These are phyloP conservation scores for Pterocarpus macrocarpus DNA, from an alignment of 306 rosid genomes.

Conservation along the genomic window DNA sequence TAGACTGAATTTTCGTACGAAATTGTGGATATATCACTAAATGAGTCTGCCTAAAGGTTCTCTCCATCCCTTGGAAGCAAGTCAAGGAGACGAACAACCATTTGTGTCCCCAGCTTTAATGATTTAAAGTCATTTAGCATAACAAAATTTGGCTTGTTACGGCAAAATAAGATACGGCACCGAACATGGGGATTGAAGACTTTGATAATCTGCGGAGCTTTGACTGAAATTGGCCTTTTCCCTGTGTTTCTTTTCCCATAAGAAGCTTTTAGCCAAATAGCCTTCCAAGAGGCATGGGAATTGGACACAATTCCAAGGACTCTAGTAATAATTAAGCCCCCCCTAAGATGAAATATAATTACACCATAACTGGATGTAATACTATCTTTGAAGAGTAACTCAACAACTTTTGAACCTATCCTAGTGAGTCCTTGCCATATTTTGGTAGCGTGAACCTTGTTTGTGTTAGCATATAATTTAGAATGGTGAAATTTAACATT, in stretches of 20 bases:
- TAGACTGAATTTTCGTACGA: not conserved
- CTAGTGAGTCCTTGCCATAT: not conserved
- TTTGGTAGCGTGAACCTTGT: not conserved
- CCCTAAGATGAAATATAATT: not conserved
- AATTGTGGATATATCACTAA: conserved; percentile 27
- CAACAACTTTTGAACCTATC: not conserved
- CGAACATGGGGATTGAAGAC: conserved; percentile 41
- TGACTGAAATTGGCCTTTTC: conserved; percentile 25
- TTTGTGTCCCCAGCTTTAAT: conserved; percentile 31
- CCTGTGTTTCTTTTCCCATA: conserved; percentile 31
- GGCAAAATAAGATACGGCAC: conserved; percentile 41
- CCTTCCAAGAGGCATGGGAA: conserved; percentile 31
- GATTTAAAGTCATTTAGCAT: conserved; percentile 41
- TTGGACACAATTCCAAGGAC: conserved; percentile 18
- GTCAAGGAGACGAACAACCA: conserved; percentile 25
- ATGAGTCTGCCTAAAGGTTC: not conserved
- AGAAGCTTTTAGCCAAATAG: conserved; percentile 26
- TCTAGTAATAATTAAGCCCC: conserved; percentile 18
- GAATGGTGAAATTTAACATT: not conserved
- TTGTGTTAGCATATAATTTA: conserved; percentile 22
- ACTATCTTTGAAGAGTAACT: not conserved
- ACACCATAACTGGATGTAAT: not conserved
- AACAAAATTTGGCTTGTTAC: conserved; percentile 43
- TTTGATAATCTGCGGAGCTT: conserved; percentile 23
- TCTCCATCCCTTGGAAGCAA: conserved; percentile 23